Conservation (phyloP, 108 stramenopile genomes). For the Nitzschia palea region DNA sequence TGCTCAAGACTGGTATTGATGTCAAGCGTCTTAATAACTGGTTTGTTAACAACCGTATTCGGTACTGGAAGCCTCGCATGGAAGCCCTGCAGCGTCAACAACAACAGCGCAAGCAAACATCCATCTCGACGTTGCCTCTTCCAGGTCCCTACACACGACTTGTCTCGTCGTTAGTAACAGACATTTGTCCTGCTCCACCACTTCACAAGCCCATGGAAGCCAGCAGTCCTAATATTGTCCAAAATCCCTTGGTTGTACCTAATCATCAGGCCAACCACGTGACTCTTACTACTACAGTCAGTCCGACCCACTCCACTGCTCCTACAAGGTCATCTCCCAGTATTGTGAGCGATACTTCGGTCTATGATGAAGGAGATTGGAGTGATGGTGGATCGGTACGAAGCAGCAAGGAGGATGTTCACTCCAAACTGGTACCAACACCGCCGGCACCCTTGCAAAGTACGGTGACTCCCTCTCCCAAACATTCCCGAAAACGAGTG, state of each 20-base stretch:
- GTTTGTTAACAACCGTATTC: slow-evolving; percentile 84
- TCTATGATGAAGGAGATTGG: neutral
- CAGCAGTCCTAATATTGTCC: no score
- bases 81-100: slow-evolving; percentile 28
- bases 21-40: slow-evolving; percentile 82
- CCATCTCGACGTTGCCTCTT: neutral
- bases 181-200: no score
- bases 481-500: no score
- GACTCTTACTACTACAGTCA: no score
- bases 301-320: no score
- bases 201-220: no score
- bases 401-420: neutral
- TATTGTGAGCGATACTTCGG: slow-evolving; percentile 7
- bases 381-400: slow-evolving; percentile 4
- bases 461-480: slow-evolving; percentile 4
- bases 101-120: neutral
- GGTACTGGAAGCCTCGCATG: slow-evolving; percentile 73
- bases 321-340: neutral
- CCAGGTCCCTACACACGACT: slow-evolving; percentile 1
- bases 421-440: neutral
- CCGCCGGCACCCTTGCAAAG: neutral
- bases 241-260: no score
- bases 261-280: no score
- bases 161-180: neutral
- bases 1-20: slow-evolving; percentile 79